These are phyloP conservation scores for Phaeosphaeriaceae sp. DNA, from an alignment of 2,329 filamentous ascomycete genomes.

Conservation along the genomic window DNA sequence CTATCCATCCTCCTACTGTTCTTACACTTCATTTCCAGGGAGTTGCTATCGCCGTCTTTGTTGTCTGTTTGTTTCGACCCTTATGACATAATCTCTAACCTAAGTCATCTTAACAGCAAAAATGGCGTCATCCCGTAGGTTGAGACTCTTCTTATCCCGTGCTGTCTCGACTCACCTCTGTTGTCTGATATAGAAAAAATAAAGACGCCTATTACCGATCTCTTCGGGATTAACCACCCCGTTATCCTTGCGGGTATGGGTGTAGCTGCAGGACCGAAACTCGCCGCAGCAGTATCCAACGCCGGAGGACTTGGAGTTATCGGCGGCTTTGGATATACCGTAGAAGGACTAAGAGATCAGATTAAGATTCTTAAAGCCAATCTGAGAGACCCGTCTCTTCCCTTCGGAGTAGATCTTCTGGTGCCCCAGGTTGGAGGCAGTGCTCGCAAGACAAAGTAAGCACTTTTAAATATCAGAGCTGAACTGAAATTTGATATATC, in stretches of 20 bases:
- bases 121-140: no score
- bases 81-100: no score
- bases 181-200: no score
- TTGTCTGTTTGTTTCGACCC: no score
- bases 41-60: no score
- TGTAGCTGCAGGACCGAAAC: conserved; percentile 93
- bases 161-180: no score
- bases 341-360: conserved; percentile 95
- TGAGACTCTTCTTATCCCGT: no score
- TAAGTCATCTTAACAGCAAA: no score
- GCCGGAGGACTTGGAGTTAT: conserved; percentile 96
- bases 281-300: conserved; percentile 96
- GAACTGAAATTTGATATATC: no score
- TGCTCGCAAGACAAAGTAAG: conserved; percentile 90
- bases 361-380: conserved; percentile 92
- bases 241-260: conserved; percentile 98
- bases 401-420: conserved; percentile 92
- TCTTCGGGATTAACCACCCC: conserved; percentile 97
- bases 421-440: conserved; percentile 93
- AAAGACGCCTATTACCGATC: conserved; percentile 90
- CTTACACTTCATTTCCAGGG: no score
- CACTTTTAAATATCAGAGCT: conserved; percentile 5
- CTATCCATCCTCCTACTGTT: no score
- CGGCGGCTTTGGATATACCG: conserved; percentile 93
- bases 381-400: conserved; percentile 87